These are phyloP conservation scores for Stentor coeruleus DNA, from an alignment of 73 alveolate species.

Conservation along the genomic window DNA sequence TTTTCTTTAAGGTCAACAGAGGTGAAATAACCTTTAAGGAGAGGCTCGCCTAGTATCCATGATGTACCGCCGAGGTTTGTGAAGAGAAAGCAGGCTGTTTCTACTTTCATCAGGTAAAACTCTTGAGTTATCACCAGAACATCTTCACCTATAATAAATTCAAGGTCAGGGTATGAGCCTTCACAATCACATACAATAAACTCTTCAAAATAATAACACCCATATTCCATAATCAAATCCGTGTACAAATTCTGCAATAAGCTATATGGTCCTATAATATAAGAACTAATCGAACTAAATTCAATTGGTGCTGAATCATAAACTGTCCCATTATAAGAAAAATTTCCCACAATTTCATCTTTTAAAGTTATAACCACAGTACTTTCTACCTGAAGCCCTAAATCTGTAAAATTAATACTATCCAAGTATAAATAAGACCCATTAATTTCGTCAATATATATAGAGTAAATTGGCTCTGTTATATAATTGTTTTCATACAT, in stretches of 20 bases:
- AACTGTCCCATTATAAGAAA: no score
- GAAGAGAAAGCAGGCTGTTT: no score
- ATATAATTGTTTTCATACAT: not conserved
- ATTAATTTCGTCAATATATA: no score
- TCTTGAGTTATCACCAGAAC: no score
- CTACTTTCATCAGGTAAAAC: no score
- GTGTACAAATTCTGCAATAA: no score
- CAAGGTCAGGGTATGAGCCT: no score
- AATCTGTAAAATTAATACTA: not conserved
- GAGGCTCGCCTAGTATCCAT: not conserved
- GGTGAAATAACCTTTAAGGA: not conserved
- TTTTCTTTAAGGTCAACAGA: not conserved
- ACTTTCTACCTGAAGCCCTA: not conserved
- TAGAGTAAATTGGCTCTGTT: not conserved
- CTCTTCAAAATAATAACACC: not conserved
- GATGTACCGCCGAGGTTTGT: not conserved
- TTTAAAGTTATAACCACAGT: no score
- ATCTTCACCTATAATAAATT: no score
- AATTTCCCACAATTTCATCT: no score
- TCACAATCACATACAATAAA: not conserved
- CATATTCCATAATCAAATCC: not conserved
- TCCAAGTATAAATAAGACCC: not conserved
- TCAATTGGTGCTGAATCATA: not conserved
- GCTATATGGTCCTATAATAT: not conserved
- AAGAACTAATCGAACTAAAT: not conserved